Base-by-base conservation (phyloP, 2,329 filamentous ascomycete genomes). In the Botrytis cinerea region DNA sequence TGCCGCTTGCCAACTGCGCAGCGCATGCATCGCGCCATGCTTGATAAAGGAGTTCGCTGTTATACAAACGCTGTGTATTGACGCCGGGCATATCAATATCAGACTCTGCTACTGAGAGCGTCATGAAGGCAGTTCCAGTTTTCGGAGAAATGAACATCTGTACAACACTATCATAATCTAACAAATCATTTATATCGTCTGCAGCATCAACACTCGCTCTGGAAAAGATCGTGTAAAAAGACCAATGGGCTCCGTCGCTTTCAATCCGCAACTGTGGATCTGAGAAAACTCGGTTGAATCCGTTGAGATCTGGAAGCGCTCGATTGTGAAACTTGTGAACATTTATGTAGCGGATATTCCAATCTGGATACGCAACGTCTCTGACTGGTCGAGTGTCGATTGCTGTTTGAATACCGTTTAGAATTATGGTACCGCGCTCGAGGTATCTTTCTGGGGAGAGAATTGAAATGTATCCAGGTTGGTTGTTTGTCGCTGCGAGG, bases 21-120 rank as follows among this genome's bases (percentile, higher is more conserved):
- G 16, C 7, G 5, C 64, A 68, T 14, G 46, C 16, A 32, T 54
- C 64, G 25, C 25, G 16, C 64, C 64, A 68, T n/a, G 35, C 35
- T 57, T 68, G 64, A 9, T 43, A 68, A 4, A 68, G 51, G 14
- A 68, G 46, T 5, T 68, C 64, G 12, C 64, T 68, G 10, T 14
- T 22, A 38, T 54, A 54, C 32, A 68, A 38, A 68, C 64, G 64
- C 7, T 10, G 5, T 7, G 16, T 28, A 8, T 57, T 2, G 2
- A n/a, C 1, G 25, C 9, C 2, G 12, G 59, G 35, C 0, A 57
- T 18, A 25, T 40, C 35, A 10, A 8, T 18, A 61, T 61, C 59
- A 16, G 59, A 22, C 12, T 0, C 18, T 61, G 35, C 16, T 5
- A 43, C 32, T 38, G n/a, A 48, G 25, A 14, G 2, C 14, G 16